These are phyloP conservation scores for Vachellia collinsii DNA, from an alignment of 306 rosid species.

Conservation along the genomic window DNA sequence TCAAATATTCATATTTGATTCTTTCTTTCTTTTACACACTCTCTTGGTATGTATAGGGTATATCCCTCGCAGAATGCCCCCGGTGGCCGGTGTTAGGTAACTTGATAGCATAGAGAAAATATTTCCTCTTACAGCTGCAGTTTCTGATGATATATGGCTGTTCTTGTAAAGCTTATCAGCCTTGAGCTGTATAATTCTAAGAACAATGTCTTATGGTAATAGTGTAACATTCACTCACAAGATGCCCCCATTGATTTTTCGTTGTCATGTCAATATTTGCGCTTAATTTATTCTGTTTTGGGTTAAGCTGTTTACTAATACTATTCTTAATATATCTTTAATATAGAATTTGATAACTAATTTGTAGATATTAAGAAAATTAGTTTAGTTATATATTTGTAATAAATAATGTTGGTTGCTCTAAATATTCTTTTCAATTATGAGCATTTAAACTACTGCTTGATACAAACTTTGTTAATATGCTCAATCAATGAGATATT, in stretches of 20 bases:
- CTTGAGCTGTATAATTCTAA: slow-evolving; percentile 53
- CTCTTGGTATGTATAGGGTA: slow-evolving; percentile 37
- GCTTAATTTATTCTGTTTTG: background rate
- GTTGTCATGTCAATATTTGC: background rate
- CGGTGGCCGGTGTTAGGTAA: slow-evolving; percentile 54
- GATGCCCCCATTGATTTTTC: background rate
- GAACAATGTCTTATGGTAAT: slow-evolving; percentile 40
- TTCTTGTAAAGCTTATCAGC: slow-evolving; percentile 61
- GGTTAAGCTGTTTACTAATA: background rate
- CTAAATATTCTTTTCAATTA: too few species aligned
- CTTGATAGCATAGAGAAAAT: slow-evolving; percentile 53
- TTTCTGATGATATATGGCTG: slow-evolving; percentile 52
- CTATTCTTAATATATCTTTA: background rate
- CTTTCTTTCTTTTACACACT: slow-evolving; percentile 10
- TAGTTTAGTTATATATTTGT: too few species aligned
- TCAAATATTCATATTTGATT: slow-evolving; percentile 36
- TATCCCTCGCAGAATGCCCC: slow-evolving; percentile 48
- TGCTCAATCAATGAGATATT: too few species aligned
- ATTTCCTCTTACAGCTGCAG: slow-evolving; percentile 47
- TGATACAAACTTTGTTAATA: too few species aligned
- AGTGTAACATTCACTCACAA: slow-evolving; percentile 26
- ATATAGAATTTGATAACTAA: too few species aligned
- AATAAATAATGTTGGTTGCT: too few species aligned
- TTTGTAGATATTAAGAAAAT: too few species aligned
- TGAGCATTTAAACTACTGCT: too few species aligned